Base-by-base conservation (phyloP, 1,284 basidiomycete species). In the Kwoniella shivajii region DNA sequence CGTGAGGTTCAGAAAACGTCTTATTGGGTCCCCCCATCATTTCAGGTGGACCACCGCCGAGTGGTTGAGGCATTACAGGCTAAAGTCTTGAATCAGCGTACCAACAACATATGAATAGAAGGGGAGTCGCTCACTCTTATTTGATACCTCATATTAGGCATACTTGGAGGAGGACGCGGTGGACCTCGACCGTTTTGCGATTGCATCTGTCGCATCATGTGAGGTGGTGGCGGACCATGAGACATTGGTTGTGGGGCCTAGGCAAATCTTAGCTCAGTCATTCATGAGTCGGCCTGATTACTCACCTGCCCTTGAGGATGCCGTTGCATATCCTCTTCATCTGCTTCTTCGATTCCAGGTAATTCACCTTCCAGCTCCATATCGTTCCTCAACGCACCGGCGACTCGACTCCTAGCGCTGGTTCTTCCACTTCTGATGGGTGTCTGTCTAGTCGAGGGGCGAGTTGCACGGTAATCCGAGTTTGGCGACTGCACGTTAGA, bases 11-110 rank as follows among this genome's bases (percentile, higher is more conserved):
- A 27, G 61, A 63, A 37, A 52, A 54, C 4, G 59, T 47, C 45
- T 58, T 59, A 33, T 43, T 50, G 4, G 39, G 39, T 38, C 34
- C 39, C 22, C 14, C 22, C 10, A 33, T n/a, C n/a, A n/a, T 6
- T 39, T 22, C 33, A 24, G 24, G 30, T 20, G 51, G 49, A 37
- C 54, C 36, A 33, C 54, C 56, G 22, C 60, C 59, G 13, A 64
- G 58, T n/a, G 54, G 66, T 16, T 60, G 53, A 5, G 65, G 69
- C 67, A 71, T 68, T 4, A 64, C 60, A 16, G 61, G 55, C 67
- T 69, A 42, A 18, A 6, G 3, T 20, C 9, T 34, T 4, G 9
- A 22, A 16, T 45, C 42, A 46, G 42, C 10, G 20, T 26, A 6
- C 46, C 14, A 33, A 24, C 26, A 10, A 18, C 6, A 27, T 24